These are phyloP conservation scores for Cyclotella sp. DNA, from an alignment of 108 stramenopile species.

Conservation along the genomic window DNA sequence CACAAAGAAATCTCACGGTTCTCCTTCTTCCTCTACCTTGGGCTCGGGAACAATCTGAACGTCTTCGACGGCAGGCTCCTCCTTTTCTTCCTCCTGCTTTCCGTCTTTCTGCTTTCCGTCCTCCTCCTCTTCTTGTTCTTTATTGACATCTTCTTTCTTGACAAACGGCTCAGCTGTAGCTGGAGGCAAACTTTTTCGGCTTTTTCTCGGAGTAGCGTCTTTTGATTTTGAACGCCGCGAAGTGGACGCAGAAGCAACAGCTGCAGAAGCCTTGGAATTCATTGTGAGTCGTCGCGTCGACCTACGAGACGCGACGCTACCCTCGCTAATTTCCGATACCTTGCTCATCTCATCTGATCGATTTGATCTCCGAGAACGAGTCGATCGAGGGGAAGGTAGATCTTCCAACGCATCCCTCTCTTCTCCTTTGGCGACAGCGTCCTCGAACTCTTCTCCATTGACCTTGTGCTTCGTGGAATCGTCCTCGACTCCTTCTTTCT, in stretches of 20 bases:
- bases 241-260: background rate
- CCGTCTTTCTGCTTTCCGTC: constrained; percentile 15
- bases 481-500: constrained; percentile 16
- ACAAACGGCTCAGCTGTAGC: constrained; percentile 13
- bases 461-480: background rate
- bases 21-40: too few relatives aligned
- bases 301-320: constrained; percentile 20
- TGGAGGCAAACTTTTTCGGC: background rate
- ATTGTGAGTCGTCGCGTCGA: constrained; percentile 21
- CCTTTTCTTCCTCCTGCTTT: background rate
- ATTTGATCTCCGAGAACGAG: background rate
- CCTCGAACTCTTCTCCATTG: background rate
- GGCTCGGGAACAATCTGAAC: background rate
- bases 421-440: constrained; percentile 8
- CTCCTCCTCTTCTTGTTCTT: constrained; percentile 4
- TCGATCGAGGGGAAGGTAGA: constrained; percentile 13
- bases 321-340: background rate
- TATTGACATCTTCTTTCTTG: background rate
- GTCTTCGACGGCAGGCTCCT: constrained; percentile 2
- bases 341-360: constrained; percentile 11
- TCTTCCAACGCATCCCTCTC: constrained; percentile 21
- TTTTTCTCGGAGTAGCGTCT: background rate
- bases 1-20: too few relatives aligned
- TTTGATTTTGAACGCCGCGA: background rate
- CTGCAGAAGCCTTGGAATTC: constrained; percentile 5